Evolutionary conservation across 2,329 filamentous ascomycete species (phyloP).

Genomic region (Huntiella decipiens): DNA sequence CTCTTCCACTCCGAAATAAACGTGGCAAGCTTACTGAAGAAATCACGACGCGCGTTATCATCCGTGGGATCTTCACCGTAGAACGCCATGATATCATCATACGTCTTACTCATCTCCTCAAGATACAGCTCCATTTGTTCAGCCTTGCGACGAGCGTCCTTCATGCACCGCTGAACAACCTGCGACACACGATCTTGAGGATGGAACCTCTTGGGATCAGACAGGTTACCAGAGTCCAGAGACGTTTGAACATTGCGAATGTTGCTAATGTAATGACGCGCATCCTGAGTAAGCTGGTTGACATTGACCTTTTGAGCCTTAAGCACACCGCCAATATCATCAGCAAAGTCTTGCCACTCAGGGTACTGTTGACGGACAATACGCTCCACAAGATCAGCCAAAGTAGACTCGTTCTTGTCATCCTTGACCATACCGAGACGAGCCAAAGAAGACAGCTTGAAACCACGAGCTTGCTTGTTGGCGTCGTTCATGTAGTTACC

Average conservation of each 20-base stretch:
- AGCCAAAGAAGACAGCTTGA: conserved; percentile 90
- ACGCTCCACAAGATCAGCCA: conserved; percentile 88
- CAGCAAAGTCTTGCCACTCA: conserved; percentile 76
- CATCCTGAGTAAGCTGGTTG: conserved; percentile 73
- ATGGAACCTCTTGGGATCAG: conserved; percentile 94
- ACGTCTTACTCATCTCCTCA: conserved; percentile 57
- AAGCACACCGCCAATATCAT: conserved; percentile 68
- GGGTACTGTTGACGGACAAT: conserved; percentile 94
- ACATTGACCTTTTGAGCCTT: conserved; percentile 80
- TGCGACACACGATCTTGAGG: conserved; percentile 88
- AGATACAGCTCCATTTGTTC: conserved; percentile 89
- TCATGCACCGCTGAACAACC: conserved; percentile 84
- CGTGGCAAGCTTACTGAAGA: conserved; percentile 80
- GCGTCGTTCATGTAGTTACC: conserved; percentile 99
- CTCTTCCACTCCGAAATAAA: conserved; percentile 94
- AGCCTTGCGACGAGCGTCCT: conserved; percentile 85
- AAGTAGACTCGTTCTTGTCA: conserved; percentile 92
- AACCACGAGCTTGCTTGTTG: conserved; percentile 93
- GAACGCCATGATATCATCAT: conserved; percentile 38
- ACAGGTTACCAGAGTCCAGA: conserved; percentile 81
- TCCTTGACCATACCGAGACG: conserved; percentile 96
- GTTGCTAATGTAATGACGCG: conserved; percentile 83
- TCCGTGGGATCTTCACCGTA: conserved; percentile 79
- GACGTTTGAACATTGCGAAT: conserved; percentile 86
- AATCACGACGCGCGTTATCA: conserved; percentile 82